These are phyloP conservation scores for Rhodotorula sp. DNA, from an alignment of 1,284 basidiomycete genomes.

Conservation along the genomic window DNA sequence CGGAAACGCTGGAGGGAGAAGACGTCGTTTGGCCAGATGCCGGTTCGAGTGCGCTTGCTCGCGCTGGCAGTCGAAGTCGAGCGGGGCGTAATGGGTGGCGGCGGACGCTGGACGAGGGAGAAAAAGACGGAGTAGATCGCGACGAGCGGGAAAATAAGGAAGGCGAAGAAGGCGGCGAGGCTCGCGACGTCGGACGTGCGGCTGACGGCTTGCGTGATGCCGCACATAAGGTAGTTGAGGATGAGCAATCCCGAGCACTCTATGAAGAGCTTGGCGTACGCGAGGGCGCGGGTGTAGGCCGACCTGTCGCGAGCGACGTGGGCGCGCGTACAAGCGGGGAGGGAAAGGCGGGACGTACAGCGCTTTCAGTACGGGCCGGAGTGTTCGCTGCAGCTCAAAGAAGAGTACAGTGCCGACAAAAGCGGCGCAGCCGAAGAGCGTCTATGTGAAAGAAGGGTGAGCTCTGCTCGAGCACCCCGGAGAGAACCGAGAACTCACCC, in stretches of 20 bases:
- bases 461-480: too few relatives aligned
- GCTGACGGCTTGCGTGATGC: not conserved
- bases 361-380: not conserved
- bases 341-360: not conserved
- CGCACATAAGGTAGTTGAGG: not conserved
- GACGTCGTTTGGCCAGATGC: not conserved
- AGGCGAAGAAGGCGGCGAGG: not conserved
- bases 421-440: not conserved
- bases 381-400: not conserved
- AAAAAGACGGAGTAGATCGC: slow-evolving; percentile 1
- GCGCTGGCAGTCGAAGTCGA: not conserved
- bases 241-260: slow-evolving; percentile 1
- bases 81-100: not conserved
- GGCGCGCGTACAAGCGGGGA: not conserved
- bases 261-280: not conserved
- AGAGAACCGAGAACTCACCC: not conserved
- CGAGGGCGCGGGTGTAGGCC: not conserved
- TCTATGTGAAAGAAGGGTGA: not conserved
- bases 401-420: not conserved
- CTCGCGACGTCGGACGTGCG: not conserved
- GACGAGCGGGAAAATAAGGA: not conserved
- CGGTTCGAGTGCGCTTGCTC: not conserved
- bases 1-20: not conserved
- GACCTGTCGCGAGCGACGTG: not conserved
- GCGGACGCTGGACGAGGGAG: not conserved